Conservation (phyloP, 257 asterid genomes). For the Misopates orontium region DNA sequence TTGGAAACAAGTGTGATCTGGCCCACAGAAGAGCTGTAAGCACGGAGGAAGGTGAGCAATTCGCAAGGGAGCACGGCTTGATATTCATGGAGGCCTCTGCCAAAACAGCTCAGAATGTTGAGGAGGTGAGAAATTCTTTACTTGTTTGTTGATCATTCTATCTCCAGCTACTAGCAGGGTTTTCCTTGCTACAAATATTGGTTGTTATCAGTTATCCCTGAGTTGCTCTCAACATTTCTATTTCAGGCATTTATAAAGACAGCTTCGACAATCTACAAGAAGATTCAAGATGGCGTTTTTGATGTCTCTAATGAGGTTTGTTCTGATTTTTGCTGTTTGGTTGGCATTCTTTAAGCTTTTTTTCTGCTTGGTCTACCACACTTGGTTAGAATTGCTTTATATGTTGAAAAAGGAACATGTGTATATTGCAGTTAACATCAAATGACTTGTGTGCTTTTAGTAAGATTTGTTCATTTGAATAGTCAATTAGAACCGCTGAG, state of each 20-base stretch:
- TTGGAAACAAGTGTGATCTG: slow-evolving; percentile 77
- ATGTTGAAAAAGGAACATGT: neutral
- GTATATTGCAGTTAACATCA: neutral
- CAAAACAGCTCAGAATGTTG: slow-evolving; percentile 82
- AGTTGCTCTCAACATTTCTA: neutral
- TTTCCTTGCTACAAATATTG: neutral
- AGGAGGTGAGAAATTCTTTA: slow-evolving; percentile 53
- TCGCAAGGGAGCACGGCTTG: slow-evolving; percentile 80
- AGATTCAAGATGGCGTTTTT: slow-evolving; percentile 78
- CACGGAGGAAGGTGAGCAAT: slow-evolving; percentile 82
- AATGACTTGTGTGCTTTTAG: neutral
- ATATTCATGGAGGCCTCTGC: slow-evolving; percentile 93
- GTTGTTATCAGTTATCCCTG: neutral
- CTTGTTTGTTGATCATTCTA: neutral
- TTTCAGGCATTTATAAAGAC: slow-evolving; percentile 81
- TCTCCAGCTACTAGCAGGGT: too few relatives aligned
- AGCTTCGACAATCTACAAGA: slow-evolving; percentile 70
- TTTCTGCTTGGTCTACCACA: slow-evolving; percentile 3
- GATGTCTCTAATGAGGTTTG: slow-evolving; percentile 80
- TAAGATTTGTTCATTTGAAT: neutral
- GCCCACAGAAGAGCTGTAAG: slow-evolving; percentile 85
- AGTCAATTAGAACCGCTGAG: too few relatives aligned
- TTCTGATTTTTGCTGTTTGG: neutral
- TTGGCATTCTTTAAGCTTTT: neutral
- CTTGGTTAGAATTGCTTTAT: neutral